Evolutionary conservation across 305 asterid genomes (phyloP).

Genomic region (Solanum aculeatissimum): DNA sequence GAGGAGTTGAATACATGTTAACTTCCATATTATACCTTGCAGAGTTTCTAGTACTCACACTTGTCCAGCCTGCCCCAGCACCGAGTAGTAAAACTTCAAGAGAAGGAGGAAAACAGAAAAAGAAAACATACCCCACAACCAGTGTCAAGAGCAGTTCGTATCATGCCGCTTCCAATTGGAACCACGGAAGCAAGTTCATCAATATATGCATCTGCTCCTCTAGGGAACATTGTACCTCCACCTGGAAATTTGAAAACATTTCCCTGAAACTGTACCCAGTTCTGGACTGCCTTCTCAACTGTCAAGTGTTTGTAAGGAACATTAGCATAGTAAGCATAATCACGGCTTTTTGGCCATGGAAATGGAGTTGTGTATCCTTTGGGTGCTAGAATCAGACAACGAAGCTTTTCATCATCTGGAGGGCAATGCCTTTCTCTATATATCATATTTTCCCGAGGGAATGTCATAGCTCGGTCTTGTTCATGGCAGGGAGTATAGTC

Average conservation of each 20-base stretch:
- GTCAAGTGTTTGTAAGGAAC: conserved; percentile 82
- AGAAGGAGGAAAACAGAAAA: background rate
- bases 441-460: conserved; percentile 82
- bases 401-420: conserved; percentile 58
- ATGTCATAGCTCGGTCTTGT: conserved; percentile 85
- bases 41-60: background rate
- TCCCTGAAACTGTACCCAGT: conserved; percentile 85
- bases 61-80: background rate
- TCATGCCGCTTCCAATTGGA: conserved; percentile 62
- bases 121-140: conserved; percentile 78
- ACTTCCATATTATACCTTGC: background rate
- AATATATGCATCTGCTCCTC: conserved; percentile 84
- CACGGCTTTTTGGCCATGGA: conserved; percentile 97
- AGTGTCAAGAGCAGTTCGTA: conserved; percentile 85
- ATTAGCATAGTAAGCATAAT: conserved; percentile 74
- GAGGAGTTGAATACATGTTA: background rate
- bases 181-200: conserved; percentile 69
- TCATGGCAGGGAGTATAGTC: conserved; percentile 97
- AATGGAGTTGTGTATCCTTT: conserved; percentile 69
- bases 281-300: conserved; percentile 84
- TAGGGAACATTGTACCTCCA: conserved; percentile 97
- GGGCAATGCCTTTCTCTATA: conserved; percentile 95
- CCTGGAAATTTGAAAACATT: conserved; percentile 89
- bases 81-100: background rate
- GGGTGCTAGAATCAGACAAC: conserved; percentile 82